Evolutionary conservation across 2,329 filamentous ascomycete genomes (phyloP).

Genomic region (Boeremia lycopersici): DNA sequence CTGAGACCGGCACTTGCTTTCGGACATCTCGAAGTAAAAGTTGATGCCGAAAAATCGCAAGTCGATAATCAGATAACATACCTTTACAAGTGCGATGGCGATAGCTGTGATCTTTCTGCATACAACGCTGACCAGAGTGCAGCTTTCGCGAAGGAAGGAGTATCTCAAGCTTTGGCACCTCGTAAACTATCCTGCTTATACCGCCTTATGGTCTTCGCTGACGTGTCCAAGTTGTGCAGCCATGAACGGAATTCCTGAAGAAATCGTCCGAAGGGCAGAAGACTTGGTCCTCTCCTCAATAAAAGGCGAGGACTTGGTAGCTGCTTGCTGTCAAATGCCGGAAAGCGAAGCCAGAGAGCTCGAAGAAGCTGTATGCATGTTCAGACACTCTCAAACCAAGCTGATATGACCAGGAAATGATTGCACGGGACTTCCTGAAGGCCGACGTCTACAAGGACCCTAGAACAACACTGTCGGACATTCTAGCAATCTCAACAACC

Average conservation of each 20-base stretch:
- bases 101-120: background rate
- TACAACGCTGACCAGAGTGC: conserved; percentile 15
- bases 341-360: conserved; percentile 68
- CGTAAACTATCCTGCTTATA: conserved; percentile 41
- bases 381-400: background rate
- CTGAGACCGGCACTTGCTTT: conserved; percentile 61
- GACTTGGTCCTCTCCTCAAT: conserved; percentile 71
- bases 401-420: conserved; percentile 43
- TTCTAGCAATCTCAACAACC: conserved; percentile 36
- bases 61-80: conserved; percentile 71
- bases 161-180: conserved; percentile 80
- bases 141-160: conserved; percentile 68
- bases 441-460: conserved; percentile 45
- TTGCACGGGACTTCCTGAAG: conserved; percentile 52
- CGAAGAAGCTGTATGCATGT: conserved; percentile 64
- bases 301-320: conserved; percentile 76
- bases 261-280: conserved; percentile 77
- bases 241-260: conserved; percentile 78
- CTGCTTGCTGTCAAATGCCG: conserved; percentile 72
- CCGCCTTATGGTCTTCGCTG: background rate
- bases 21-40: conserved; percentile 73
- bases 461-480: conserved; percentile 44
- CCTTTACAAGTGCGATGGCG: conserved; percentile 66
- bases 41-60: conserved; percentile 59
- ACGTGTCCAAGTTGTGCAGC: conserved; percentile 68